phyloP scores from a whole-genome alignment of 2,329 filamentous ascomycete species.

The Fusarium zealandicum region DNA sequence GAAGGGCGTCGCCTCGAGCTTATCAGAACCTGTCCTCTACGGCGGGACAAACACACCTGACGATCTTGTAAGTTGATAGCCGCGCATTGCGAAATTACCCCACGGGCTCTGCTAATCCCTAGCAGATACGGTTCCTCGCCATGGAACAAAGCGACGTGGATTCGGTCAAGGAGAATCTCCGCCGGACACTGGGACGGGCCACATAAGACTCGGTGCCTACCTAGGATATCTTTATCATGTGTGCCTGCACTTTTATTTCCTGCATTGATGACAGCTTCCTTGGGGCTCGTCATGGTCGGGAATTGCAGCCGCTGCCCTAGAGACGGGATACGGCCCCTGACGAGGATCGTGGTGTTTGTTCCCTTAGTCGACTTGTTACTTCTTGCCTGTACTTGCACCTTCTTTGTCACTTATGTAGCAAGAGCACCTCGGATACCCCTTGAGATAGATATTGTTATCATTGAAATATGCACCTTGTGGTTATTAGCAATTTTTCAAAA shows the following conservation, averaged over 20 bases:
- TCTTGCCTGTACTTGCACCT: not conserved
- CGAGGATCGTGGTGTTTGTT: no score
- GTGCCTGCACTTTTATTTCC: no score
- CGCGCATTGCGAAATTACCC: not conserved
- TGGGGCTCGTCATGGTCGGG: not conserved
- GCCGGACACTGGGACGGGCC: conserved; percentile 55
- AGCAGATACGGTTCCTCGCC: conserved; percentile 70
- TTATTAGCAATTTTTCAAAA: not conserved
- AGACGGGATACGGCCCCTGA: not conserved
- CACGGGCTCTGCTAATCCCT: conserved; percentile 19
- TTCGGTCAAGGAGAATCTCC: conserved; percentile 64
- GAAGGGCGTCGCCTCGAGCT: conserved; percentile 77
- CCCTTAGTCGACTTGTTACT: not conserved
- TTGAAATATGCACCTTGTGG: not conserved
- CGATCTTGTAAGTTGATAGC: conserved; percentile 69
- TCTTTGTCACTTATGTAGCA: conserved; percentile 10
- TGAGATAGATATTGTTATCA: not conserved
- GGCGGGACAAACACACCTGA: conserved; percentile 68
- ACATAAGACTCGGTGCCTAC: conserved; percentile 22
- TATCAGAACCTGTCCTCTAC: conserved; percentile 82
- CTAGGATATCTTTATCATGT: not conserved
- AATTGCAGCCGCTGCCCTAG: conserved; percentile 5
- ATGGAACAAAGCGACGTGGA: conserved; percentile 68
- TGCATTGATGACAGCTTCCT: not conserved
- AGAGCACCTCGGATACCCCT: conserved; percentile 34